phyloP scores from a whole-genome alignment of 805 yeast species.

The Yarrowia porcina region DNA sequence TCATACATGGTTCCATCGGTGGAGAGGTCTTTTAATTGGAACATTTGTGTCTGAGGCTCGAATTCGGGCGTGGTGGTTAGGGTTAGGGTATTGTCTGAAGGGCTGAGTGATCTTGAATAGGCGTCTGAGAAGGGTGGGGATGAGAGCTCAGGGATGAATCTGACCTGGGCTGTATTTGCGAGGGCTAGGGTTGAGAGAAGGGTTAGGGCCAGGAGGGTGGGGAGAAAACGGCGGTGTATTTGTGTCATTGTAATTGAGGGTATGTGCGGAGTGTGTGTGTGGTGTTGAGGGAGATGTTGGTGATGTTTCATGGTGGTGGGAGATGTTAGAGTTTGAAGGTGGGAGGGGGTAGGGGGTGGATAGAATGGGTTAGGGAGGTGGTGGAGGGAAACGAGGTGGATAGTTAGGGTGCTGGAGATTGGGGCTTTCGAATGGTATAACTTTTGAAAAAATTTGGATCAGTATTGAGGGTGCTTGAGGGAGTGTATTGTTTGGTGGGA shows the following conservation, averaged over 20 bases:
- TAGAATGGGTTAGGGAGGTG: neutral
- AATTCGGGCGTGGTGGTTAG: neutral
- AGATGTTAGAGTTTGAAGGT: neutral
- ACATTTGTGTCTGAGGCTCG: neutral
- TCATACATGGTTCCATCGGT: constrained; percentile 18
- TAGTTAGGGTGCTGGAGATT: too few relatives aligned
- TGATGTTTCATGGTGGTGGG: neutral
- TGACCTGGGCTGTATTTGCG: constrained; percentile 9
- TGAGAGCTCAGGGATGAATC: neutral
- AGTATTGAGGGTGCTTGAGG: too few relatives aligned
- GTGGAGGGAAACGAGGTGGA: too few relatives aligned
- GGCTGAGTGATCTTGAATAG: neutral
- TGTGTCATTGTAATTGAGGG: neutral
- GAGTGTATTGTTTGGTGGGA: too few relatives aligned
- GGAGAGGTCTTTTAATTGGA: neutral
- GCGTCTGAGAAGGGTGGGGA: neutral
- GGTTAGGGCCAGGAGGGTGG: neutral
- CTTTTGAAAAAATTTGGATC: too few relatives aligned
- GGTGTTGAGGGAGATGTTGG: neutral
- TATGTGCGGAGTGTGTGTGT: neutral
- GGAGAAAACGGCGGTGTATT: neutral
- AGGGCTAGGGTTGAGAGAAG: neutral
- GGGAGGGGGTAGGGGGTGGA: neutral
- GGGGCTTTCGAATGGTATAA: too few relatives aligned
- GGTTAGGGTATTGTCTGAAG: neutral